Percentiles rank a stretch among this genome's conserved stretches.
These are phyloP conservation scores for Monascus ruber DNA, from an alignment of 2,329 filamentous ascomycete species.

Conservation along the genomic window DNA sequence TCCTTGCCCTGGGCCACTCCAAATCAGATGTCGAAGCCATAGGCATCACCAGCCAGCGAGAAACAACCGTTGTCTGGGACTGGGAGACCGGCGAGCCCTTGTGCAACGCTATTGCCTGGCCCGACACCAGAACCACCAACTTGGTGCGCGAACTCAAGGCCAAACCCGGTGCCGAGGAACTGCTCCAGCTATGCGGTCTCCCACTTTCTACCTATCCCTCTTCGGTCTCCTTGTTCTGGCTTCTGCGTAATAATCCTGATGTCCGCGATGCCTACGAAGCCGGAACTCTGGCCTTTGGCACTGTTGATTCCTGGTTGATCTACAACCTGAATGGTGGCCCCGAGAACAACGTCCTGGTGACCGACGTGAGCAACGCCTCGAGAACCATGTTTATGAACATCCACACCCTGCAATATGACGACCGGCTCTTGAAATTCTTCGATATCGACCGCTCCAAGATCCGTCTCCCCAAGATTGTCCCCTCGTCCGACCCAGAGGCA, in stretches of 20 bases:
- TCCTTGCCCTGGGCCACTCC: constrained; percentile 57
- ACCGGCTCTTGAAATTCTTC: constrained; percentile 67
- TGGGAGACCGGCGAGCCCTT: constrained; percentile 66
- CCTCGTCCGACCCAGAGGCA: constrained; percentile 61
- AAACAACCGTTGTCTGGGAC: constrained; percentile 82
- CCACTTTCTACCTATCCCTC: constrained; percentile 83
- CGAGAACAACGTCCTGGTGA: constrained; percentile 60
- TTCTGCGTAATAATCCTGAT: constrained; percentile 58
- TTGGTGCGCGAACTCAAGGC: constrained; percentile 67
- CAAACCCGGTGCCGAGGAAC: constrained; percentile 54
- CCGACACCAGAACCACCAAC: constrained; percentile 67
- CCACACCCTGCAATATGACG: constrained; percentile 66
- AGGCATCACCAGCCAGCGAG: constrained; percentile 83
- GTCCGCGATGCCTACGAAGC: constrained; percentile 67
- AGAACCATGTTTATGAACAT: constrained; percentile 94
- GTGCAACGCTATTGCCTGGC: constrained; percentile 81
- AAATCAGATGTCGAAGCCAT: constrained; percentile 60
- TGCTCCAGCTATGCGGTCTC: constrained; percentile 63
- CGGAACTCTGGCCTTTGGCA: constrained; percentile 68
- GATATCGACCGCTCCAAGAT: constrained; percentile 61
- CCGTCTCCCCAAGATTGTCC: constrained; percentile 68
- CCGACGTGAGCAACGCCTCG: constrained; percentile 78
- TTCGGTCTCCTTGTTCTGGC: constrained; percentile 73
- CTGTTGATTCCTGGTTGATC: constrained; percentile 78
- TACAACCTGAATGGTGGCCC: constrained; percentile 67